Conservation (phyloP, 495 filamentous ascomycete genomes). For the Symbiotaphrina buchneri region DNA sequence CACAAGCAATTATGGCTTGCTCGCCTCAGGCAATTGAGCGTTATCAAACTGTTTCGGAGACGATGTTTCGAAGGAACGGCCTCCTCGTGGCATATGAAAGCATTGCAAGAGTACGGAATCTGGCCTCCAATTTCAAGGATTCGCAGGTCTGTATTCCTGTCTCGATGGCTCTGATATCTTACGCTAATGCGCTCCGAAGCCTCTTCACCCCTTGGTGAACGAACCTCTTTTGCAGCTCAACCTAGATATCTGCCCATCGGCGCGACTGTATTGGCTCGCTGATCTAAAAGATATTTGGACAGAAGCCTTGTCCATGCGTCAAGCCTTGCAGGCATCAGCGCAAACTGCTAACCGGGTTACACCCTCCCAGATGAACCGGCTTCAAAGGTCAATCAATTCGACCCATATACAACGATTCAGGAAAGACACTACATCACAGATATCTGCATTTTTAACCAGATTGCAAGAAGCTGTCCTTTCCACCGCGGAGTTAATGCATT, state of each 20-base stretch:
- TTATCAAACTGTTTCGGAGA: too few species aligned
- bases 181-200: too few species aligned
- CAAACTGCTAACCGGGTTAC: conserved; percentile 20
- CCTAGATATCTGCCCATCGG: conserved; percentile 10
- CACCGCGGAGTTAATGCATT: too few species aligned
- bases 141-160: too few species aligned
- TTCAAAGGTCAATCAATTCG: conserved; percentile 43
- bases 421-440: conserved; percentile 33
- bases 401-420: conserved; percentile 30
- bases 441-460: conserved; percentile 1
- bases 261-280: conserved; percentile 20
- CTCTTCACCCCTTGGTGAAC: conserved; percentile 21
- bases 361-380: conserved; percentile 37
- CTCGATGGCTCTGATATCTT: too few species aligned
- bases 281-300: conserved; percentile 25
- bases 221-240: conserved; percentile 18
- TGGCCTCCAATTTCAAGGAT: too few species aligned
- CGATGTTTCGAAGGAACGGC: too few species aligned
- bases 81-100: too few species aligned
- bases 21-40: too few species aligned
- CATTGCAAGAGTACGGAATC: too few species aligned
- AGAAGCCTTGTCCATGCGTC: conserved; percentile 15
- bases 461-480: background rate
- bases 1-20: too few species aligned
- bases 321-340: conserved; percentile 9